A percentile compares a stretch with the other conserved stretches of the same genome.
These are phyloP conservation scores for Caulochytrium protostelioides DNA, from an alignment of 371 early-diverging fungal genomes.

Conservation along the genomic window DNA sequence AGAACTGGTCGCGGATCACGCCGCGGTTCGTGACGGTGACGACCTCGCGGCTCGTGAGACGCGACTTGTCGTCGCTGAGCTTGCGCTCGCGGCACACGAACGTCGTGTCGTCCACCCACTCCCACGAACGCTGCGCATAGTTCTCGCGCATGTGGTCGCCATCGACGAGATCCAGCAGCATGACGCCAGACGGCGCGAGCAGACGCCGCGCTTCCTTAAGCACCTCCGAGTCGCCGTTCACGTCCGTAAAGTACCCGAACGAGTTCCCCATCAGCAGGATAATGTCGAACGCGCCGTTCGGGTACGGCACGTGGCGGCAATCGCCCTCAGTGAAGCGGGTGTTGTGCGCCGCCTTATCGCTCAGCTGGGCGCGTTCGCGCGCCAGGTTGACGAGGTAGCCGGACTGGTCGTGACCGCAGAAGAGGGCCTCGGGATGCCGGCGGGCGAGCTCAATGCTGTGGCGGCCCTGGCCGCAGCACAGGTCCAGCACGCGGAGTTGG, in stretches of 20 bases:
- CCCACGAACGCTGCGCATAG: slow-evolving; percentile 32
- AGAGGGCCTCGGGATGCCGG: slow-evolving; percentile 21
- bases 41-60: slow-evolving; percentile 31
- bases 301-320: slow-evolving; percentile 30
- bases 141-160: slow-evolving; percentile 29
- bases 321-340: slow-evolving; percentile 34
- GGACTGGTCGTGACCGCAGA: slow-evolving; percentile 36
- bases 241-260: slow-evolving; percentile 32
- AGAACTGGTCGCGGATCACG: slow-evolving; percentile 40
- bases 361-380: slow-evolving; percentile 14
- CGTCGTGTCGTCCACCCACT: slow-evolving; percentile 37
- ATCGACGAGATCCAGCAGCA: slow-evolving; percentile 33
- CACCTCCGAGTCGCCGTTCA: slow-evolving; percentile 16
- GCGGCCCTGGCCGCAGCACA: slow-evolving; percentile 43
- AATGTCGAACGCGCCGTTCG: slow-evolving; percentile 21
- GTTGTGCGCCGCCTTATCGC: slow-evolving; percentile 5
- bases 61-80: slow-evolving; percentile 21
- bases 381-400: slow-evolving; percentile 23
- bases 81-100: slow-evolving; percentile 41
- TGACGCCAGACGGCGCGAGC: slow-evolving; percentile 20
- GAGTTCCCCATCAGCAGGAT: slow-evolving; percentile 38
- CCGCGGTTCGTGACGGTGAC: slow-evolving; percentile 22
- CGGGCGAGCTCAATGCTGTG: slow-evolving; percentile 25
- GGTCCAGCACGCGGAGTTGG: slow-evolving; percentile 25
- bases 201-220: slow-evolving; percentile 24